Evolutionary conservation across 2,329 filamentous ascomycete genomes (phyloP), one percentile per base, ranked within the genome.

Genomic region (Phyllosticta ampelicida): DNA sequence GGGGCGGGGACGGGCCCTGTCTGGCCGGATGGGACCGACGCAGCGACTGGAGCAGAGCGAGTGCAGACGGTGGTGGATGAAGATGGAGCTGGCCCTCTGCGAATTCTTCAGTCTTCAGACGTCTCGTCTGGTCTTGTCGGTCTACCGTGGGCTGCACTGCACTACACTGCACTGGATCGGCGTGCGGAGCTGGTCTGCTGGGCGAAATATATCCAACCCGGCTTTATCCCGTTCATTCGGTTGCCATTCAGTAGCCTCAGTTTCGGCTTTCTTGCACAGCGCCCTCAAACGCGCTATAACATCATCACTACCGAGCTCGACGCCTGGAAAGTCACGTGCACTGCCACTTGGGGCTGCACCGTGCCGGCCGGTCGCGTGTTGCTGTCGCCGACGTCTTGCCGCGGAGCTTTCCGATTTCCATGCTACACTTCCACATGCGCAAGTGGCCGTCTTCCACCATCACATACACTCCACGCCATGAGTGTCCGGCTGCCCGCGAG

Each of bases 401-500:
- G 36, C 36, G 11, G 13, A 44, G 13, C 9, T 18, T 44, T 44
- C 36, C 36, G 13, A 16, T n/a, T 6, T 2, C n/a, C n/a, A n/a
- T n/a, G 6, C 11, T n/a, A 4, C 30, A n/a, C 11, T n/a, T 44
- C 36, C 13, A 44, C 36, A 13, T 36, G 11, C 6, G 36, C 13
- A n/a, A n/a, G n/a, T n/a, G 6, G 6, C 6, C 13, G 8, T n/a
- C 36, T 6, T n/a, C 36, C 36, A 44, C 36, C 13, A 16, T n/a
- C n/a, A 6, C n/a, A 44, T 8, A 16, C 36, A 3, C 62, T 61
- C 65, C 66, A 66, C 67, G 56, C 63, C 68, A 90, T 89, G 86
- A 87, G 78, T 74, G 72, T 86, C 66, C 80, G 80, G 71, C 74
- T 84, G 68, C 83, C 85, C 64, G 77, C 83, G 66, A 75, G 82